A percentile compares a stretch with the other conserved stretches of the same genome.
phyloP scores from a whole-genome alignment of 2,329 filamentous ascomycete genomes.

The Monosporascus sp. region DNA sequence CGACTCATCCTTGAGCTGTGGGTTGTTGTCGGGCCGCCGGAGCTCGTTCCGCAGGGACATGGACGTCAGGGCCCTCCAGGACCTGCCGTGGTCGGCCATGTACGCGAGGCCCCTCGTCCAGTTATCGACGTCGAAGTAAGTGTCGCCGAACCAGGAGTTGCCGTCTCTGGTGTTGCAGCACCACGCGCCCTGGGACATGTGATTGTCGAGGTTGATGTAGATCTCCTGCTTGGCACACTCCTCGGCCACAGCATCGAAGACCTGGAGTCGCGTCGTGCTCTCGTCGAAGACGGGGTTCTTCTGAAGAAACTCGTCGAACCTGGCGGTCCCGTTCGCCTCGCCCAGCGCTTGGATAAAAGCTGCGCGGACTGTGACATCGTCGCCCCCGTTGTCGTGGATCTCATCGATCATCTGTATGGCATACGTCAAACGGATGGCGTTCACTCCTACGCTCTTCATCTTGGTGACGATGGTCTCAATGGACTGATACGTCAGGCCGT shows the following conservation, averaged over 20 bases:
- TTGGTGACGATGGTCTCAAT: constrained; percentile 48
- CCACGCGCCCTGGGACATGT: constrained; percentile 54
- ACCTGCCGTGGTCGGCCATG: constrained; percentile 52
- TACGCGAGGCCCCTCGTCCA: constrained; percentile 56
- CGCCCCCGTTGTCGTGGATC: constrained; percentile 43
- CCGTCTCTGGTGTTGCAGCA: constrained; percentile 51
- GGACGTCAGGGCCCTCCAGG: constrained; percentile 43
- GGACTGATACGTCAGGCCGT: constrained; percentile 58
- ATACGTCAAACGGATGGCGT: constrained; percentile 57
- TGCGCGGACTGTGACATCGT: constrained; percentile 40
- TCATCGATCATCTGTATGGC: constrained; percentile 61
- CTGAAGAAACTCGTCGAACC: constrained; percentile 46
- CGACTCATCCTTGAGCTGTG: constrained; percentile 24
- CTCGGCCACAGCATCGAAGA: constrained; percentile 58
- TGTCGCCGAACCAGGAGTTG: constrained; percentile 59
- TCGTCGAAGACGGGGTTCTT: constrained; percentile 54
- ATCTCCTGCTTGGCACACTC: constrained; percentile 51
- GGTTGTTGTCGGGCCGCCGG: constrained; percentile 36
- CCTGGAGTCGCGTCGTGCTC: constrained; percentile 40
- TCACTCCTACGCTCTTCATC: constrained; percentile 57
- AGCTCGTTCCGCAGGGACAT: constrained; percentile 51
- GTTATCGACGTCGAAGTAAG: constrained; percentile 50
- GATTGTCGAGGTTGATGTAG: constrained; percentile 57
- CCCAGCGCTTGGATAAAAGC: constrained; percentile 45
- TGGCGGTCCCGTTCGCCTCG: constrained; percentile 43